Percentiles rank a stretch among this genome's conserved stretches.
phyloP scores from a whole-genome alignment of 768 basidiomycete species.

The Mycena venus region DNA sequence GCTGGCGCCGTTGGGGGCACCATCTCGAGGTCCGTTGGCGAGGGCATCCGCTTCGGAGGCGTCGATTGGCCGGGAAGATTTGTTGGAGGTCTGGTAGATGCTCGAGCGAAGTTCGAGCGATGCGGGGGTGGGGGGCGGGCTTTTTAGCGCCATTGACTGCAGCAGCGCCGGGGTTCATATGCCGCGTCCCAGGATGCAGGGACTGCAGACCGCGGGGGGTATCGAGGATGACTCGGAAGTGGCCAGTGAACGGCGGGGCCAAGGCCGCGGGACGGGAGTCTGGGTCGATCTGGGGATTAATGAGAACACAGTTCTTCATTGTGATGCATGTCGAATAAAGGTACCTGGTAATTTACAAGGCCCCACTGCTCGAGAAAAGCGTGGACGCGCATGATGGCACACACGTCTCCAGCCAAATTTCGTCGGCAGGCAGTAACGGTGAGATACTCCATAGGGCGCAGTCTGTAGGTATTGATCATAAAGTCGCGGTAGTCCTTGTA shows the following conservation, averaged over 20 bases:
- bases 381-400: conserved; percentile 98
- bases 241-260: conserved; percentile 97
- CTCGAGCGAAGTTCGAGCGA: conserved; percentile 89
- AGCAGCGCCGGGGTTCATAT: conserved; percentile 57
- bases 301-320: conserved; percentile 10
- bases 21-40: conserved; percentile 64
- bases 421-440: conserved; percentile 97
- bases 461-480: conserved; percentile 98
- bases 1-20: conserved; percentile 61
- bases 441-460: conserved; percentile 94
- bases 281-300: conserved; percentile 85
- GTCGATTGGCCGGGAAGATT: conserved; percentile 80
- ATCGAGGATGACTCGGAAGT: conserved; percentile 97
- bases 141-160: conserved; percentile 65
- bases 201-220: conserved; percentile 97
- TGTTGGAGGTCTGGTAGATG: conserved; percentile 91
- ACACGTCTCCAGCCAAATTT: conserved; percentile 98
- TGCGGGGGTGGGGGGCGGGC: conserved; percentile 62
- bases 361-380: conserved; percentile 99
- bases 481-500: conserved; percentile 99
- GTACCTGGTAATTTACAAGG: conserved; percentile 96
- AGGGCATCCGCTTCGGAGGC: conserved; percentile 77
- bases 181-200: conserved; percentile 85
- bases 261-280: conserved; percentile 94
- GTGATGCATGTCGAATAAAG: conserved; percentile 35